Base-by-base conservation (phyloP, 306 rosid species). In the Cicer yamashitae region DNA sequence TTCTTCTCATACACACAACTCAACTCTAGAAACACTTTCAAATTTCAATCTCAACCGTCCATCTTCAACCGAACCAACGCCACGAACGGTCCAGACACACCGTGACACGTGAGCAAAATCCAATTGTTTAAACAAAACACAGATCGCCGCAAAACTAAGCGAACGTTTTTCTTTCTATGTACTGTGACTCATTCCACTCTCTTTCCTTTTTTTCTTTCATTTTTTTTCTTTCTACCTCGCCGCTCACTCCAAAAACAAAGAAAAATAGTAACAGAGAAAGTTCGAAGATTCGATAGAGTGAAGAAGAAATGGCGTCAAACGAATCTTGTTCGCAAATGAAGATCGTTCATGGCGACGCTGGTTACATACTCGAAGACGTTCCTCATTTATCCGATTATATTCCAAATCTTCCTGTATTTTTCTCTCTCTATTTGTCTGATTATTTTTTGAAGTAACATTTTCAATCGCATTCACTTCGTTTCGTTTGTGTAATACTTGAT, bases 291-390 rank as follows among this genome's bases (percentile, higher is more conserved):
- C 57, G 6, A 3, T 0, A 25, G 52, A 74, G 47, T 9, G 39
- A 1, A 76, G 39, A 1, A 76, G 54, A 71, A 82, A 85, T 85
- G 88, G 78, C 78, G 64, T 79, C 86, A 15, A 79, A 10, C 59
- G 84, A 71, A 46, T 56, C 46, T 7, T 75, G 74, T 54, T 50
- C 79, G 34, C 74, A 72, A 46, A 4, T 72, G 86, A 90, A 93
- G 85, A 54, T 86, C 58, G 84, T 82, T 5, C 81, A 50, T 46
- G 98, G 96, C 47, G 67, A 81, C 6, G 82, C 76, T 9, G 94
- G 98, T 75, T 93, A 90, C 75, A 76, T 89, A 7, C 98, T 93
- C 43, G 87, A 93, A 79, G 98, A 93, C 69, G 94, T 93, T 79
- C 96, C 98, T 79, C 98, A 90, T 74, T 82, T 93, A 57, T 17